Evolutionary conservation across 768 basidiomycete genomes (phyloP), one percentile per base, ranked within the genome.

Genomic region (Leccinum barrowsii): DNA sequence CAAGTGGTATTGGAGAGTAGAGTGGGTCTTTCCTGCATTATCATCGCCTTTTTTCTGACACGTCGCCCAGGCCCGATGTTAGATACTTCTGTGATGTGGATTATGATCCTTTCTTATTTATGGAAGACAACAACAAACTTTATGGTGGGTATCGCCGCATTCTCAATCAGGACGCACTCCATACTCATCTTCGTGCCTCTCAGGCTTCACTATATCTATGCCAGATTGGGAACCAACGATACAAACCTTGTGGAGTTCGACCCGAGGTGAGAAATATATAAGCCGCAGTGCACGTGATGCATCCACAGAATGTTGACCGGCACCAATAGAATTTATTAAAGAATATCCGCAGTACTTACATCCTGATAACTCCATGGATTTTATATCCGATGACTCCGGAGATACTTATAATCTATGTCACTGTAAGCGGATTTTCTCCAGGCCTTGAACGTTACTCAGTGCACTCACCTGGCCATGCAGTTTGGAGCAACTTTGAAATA

Each of bases 401-500:
- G 76, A 82, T 42, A 77, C 76, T 0, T 89, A 86, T 67, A 88
- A 87, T 71, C 70, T 78, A 50, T 89, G 86, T 64, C 84, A 86
- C 63, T 86, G 83, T 85, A 61, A 64, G 83, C 10, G 2, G 47
- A 12, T 34, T n/a, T 19, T 37, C 21, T 48, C 32, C 11, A 2
- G 32, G 15, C 15, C 5, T 5, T 5, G 10, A 11, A 40, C 11
- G 2, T 44, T 7, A 30, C 34, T n/a, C 13, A 5, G 7, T 19
- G 49, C 34, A 22, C 54, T 64, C n/a, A 66, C 11, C 28, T 40
- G 24, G 17, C 19, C 26, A 2, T 24, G 8, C 55, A 92, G 90
- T 92, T 77, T 94, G 92, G 92, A 90, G 86, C 65, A 97, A 94
- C 73, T 96, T 96, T 66, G 94, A 96, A 71, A 96, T 97, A 59